Percentiles rank a stretch among this genome's conserved stretches.
Evolutionary conservation across 441 rosid genomes (phyloP).

Genomic region (Biscutella laevigata): DNA sequence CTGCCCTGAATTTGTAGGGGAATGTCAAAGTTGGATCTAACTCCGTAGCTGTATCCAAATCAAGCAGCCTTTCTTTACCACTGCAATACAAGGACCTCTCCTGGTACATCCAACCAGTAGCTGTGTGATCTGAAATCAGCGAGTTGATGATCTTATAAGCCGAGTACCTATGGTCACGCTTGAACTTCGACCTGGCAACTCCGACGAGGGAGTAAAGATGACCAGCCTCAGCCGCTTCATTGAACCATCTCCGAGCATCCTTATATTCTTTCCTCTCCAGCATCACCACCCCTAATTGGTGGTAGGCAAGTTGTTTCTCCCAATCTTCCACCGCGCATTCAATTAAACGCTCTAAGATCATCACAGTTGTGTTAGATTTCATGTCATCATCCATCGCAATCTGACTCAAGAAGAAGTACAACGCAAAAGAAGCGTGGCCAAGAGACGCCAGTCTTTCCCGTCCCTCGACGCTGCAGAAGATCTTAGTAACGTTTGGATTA

Average conservation of each 20-base stretch:
- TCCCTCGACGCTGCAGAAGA: conserved; percentile 61
- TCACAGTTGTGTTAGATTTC: conserved; percentile 76
- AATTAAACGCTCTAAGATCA: conserved; percentile 75
- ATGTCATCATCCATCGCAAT: conserved; percentile 72
- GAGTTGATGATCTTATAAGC: conserved; percentile 82
- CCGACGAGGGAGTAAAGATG: conserved; percentile 73
- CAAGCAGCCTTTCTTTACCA: conserved; percentile 68
- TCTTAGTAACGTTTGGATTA: conserved; percentile 45
- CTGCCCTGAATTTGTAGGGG: conserved; percentile 84
- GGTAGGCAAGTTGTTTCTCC: conserved; percentile 83
- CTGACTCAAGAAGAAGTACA: conserved; percentile 82
- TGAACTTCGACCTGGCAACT: conserved; percentile 74
- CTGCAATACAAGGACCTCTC: conserved; percentile 81
- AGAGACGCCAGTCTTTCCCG: conserved; percentile 51
- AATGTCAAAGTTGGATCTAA: conserved; percentile 81
- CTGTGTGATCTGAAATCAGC: conserved; percentile 44
- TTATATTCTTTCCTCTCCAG: conserved; percentile 78
- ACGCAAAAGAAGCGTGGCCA: conserved; percentile 75
- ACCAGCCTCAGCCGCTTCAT: conserved; percentile 62
- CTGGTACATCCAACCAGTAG: conserved; percentile 89
- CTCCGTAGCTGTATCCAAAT: conserved; percentile 62
- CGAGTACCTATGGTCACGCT: conserved; percentile 84
- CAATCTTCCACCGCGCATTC: conserved; percentile 68
- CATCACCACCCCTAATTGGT: conserved; percentile 85
- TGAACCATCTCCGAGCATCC: conserved; percentile 79